phyloP scores from a whole-genome alignment of 768 basidiomycete genomes.

The Tylopilus sp. region DNA sequence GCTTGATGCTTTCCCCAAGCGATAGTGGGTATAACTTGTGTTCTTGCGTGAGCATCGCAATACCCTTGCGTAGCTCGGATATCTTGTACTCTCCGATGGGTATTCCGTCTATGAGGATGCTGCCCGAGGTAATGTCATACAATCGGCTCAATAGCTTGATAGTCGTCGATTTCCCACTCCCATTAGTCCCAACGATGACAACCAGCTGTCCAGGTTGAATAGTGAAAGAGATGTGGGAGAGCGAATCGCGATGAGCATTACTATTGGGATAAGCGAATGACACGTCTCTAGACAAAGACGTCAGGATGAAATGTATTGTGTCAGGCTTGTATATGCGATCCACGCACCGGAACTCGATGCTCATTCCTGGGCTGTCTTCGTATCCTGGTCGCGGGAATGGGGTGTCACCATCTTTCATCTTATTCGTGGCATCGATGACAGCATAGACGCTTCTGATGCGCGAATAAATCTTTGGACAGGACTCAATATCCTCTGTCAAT shows the following conservation, averaged over 20 bases:
- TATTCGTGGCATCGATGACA: slow-evolving; percentile 15
- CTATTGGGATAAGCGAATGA: slow-evolving; percentile 52
- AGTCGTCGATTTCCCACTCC: slow-evolving; percentile 35
- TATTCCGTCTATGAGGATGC: too few relatives aligned
- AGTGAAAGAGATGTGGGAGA: slow-evolving; percentile 29
- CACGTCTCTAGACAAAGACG: slow-evolving; percentile 19
- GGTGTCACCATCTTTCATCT: slow-evolving; percentile 25
- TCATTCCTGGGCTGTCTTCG: slow-evolving; percentile 8
- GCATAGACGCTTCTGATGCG: slow-evolving; percentile 24
- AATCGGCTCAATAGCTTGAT: slow-evolving; percentile 40
- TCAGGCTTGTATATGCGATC: too few relatives aligned
- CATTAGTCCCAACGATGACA: too few relatives aligned
- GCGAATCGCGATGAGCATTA: too few relatives aligned
- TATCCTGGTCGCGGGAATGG: background rate
- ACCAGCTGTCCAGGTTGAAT: slow-evolving; percentile 32
- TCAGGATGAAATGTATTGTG: background rate
- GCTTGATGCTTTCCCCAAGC: slow-evolving; percentile 36
- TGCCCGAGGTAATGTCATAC: slow-evolving; percentile 32
- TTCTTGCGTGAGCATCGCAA: slow-evolving; percentile 42
- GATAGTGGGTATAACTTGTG: slow-evolving; percentile 28
- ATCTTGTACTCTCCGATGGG: slow-evolving; percentile 32
- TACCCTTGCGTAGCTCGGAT: slow-evolving; percentile 33
- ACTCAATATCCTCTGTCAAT: too few relatives aligned
- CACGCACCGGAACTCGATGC: slow-evolving; percentile 18
- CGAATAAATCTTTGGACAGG: slow-evolving; percentile 16